Evolutionary conservation across 345 rosid species (phyloP), one percentile per base, ranked within the genome.

Genomic region (Kernera saxatilis): DNA sequence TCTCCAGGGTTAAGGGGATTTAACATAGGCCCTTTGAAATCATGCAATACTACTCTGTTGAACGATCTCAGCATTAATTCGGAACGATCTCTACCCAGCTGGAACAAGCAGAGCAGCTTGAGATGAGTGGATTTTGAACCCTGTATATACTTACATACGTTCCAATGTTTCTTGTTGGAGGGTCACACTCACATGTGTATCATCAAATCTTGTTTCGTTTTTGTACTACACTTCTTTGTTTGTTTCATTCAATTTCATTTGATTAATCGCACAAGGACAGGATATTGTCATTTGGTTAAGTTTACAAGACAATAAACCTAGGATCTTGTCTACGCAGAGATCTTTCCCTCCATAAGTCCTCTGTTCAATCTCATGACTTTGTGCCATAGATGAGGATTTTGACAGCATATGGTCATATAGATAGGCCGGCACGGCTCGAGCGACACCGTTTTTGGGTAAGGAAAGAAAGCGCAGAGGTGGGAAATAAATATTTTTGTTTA

Each of bases 1-100:
- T 88, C 94, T 70, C 98, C 97, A 11, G 78, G 93, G 82, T 74
- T 93, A 75, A 87, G 84, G 75, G 83, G 80, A 14, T 46, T 80
- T 44, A 69, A 10, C 67, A 67, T 84, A 3, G 83, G 81, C 37
- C 82, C 86, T 18, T 46, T 85, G 33, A 90, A 83, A 74, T 89
- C 92, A 10, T 71, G 76, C 73, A 66, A 52, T 25, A 33, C 61
- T 71, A 45, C 39, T 0, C 40, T 59, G 2, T 19, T 75, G 9
- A 84, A 84, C 53, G 91, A 88, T 69, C 84, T 84, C 1, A 84
- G 87, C 79, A 73, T 87, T 57, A 81, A 84, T 63, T 87, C 89
- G 2, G 85, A 81, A 26, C 75, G 83, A 56, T 82, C 91, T 8
- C 71, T 82, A 43, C 81, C 79, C 0, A 78, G 71, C 74, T 84